These are phyloP conservation scores for Vachellia collinsii DNA, from an alignment of 306 rosid species.

Conservation along the genomic window DNA sequence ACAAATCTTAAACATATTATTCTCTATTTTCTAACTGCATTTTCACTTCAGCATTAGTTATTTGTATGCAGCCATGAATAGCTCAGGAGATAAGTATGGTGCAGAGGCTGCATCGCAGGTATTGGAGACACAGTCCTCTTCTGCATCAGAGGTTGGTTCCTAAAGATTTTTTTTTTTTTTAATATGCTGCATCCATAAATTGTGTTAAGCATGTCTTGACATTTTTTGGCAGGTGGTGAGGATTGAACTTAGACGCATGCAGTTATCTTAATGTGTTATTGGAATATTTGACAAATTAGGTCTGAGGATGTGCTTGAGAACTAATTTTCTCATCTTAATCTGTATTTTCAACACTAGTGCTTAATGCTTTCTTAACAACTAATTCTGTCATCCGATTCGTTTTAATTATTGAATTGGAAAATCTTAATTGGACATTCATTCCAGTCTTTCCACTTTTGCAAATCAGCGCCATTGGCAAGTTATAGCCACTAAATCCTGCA, in stretches of 20 bases:
- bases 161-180: constrained; percentile 3
- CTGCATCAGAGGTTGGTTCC: constrained; percentile 68
- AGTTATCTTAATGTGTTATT: neutral
- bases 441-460: neutral
- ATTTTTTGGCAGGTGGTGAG: constrained; percentile 14
- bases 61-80: constrained; percentile 55
- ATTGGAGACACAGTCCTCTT: constrained; percentile 49
- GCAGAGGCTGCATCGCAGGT: constrained; percentile 55
- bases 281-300: neutral
- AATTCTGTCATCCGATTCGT: neutral
- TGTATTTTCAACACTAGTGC: neutral
- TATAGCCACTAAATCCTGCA: neutral
- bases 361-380: neutral
- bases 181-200: neutral
- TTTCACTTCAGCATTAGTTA: constrained; percentile 16
- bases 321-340: neutral
- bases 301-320: neutral
- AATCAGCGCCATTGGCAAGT: neutral
- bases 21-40: constrained; percentile 13
- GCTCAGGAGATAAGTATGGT: constrained; percentile 53
- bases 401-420: neutral
- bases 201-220: constrained; percentile 22
- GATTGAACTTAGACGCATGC: neutral
- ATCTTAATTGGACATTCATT: neutral
- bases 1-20: constrained; percentile 4